A percentile compares a stretch with the other conserved stretches of the same genome.
Conservation (phyloP, 306 rosid species). For the Biancaea sappan region DNA sequence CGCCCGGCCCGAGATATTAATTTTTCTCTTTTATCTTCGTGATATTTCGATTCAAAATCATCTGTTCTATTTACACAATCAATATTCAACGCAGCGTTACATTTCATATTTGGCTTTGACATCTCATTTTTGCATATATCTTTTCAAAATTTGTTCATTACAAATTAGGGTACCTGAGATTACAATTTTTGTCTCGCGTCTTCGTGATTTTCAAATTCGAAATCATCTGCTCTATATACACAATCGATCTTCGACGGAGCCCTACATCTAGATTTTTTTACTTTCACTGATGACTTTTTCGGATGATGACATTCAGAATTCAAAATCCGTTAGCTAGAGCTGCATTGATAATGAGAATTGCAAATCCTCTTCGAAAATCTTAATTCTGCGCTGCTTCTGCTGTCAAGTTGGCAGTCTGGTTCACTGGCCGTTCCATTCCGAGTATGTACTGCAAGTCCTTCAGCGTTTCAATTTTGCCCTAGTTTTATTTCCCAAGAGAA, state of each 20-base stretch:
- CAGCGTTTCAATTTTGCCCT: slow-evolving; percentile 10
- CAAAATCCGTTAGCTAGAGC: not conserved
- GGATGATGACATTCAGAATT: not conserved
- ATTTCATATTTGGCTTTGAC: no score
- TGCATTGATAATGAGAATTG: not conserved
- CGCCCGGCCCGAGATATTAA: no score
- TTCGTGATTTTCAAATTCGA: not conserved
- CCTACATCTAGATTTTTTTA: not conserved
- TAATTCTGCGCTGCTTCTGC: slow-evolving; percentile 34
- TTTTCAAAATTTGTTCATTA: not conserved
- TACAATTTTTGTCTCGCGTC: not conserved
- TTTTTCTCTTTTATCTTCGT: no score
- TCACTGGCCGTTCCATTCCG: not conserved
- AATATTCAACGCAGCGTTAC: no score
- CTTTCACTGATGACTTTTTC: not conserved
- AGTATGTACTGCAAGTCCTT: not conserved
- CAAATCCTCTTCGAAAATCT: not conserved
- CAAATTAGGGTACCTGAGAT: not conserved
- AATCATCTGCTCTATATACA: not conserved
- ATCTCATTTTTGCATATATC: not conserved
- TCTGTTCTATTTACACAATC: no score
- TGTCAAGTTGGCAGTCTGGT: not conserved
- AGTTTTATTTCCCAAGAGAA: not conserved
- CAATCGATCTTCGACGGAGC: not conserved
- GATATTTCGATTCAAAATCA: no score